Conservation (phyloP, 169 alveolate genomes). For the Perkinsus marinus region DNA sequence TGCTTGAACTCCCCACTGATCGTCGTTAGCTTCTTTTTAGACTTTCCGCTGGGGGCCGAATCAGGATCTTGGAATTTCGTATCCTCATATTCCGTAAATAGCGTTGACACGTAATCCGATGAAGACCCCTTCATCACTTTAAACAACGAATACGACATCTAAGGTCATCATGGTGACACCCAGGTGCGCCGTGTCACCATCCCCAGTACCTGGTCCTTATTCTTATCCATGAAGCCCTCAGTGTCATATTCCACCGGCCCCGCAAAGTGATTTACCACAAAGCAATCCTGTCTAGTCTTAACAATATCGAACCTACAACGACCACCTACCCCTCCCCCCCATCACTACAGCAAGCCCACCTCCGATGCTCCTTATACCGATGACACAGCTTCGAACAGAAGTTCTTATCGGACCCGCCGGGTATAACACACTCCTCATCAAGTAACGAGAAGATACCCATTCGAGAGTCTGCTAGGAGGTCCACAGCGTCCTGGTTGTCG, state of each 20-base stretch:
- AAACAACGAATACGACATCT: slow-evolving; percentile 5
- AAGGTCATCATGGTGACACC: too few species aligned
- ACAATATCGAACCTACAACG: slow-evolving; percentile 48
- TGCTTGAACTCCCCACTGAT: slow-evolving; percentile 73
- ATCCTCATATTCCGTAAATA: slow-evolving; percentile 9
- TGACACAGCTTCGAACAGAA: slow-evolving; percentile 52
- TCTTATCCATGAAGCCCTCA: slow-evolving; percentile 85
- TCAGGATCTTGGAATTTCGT: slow-evolving; percentile 12
- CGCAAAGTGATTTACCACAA: slow-evolving; percentile 85
- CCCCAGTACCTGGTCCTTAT: slow-evolving; percentile 77
- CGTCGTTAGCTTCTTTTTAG: slow-evolving; percentile 28
- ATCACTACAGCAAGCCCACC: background rate
- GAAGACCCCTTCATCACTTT: slow-evolving; percentile 5
- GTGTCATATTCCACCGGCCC: slow-evolving; percentile 83
- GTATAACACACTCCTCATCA: slow-evolving; percentile 82
- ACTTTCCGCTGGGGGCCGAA: background rate
- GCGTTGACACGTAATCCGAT: slow-evolving; percentile 19
- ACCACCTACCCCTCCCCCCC: background rate
- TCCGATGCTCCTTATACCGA: slow-evolving; percentile 28
- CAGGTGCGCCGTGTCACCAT: slow-evolving; percentile 38
- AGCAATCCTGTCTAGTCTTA: slow-evolving; percentile 54
- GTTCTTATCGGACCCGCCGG: slow-evolving; percentile 68
- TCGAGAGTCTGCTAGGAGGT: slow-evolving; percentile 60
- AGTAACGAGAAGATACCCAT: slow-evolving; percentile 73
- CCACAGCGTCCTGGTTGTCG: slow-evolving; percentile 87